phyloP scores from a whole-genome alignment of 2,329 filamentous ascomycete genomes.

The Phoma sp. region DNA sequence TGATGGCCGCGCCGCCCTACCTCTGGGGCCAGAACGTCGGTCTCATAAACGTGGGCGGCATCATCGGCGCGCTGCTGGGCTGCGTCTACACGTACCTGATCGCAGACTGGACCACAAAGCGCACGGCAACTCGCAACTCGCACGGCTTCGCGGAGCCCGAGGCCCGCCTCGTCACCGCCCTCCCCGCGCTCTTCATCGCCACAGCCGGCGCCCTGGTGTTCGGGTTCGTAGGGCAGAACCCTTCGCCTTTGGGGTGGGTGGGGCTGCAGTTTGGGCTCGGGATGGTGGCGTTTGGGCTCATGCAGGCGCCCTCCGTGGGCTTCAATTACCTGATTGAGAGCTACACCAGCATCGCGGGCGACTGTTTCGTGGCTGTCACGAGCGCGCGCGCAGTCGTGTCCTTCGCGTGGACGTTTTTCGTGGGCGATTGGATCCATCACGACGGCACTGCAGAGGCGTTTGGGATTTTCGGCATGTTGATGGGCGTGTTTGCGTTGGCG shows the following conservation, averaged over 20 bases:
- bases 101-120: slow-evolving; percentile 47
- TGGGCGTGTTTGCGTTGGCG: slow-evolving; percentile 55
- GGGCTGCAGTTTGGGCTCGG: slow-evolving; percentile 49
- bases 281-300: slow-evolving; percentile 50
- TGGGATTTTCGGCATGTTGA: slow-evolving; percentile 60
- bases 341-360: slow-evolving; percentile 54
- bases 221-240: slow-evolving; percentile 50
- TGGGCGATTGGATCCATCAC: slow-evolving; percentile 54
- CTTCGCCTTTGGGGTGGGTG: slow-evolving; percentile 45
- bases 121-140: slow-evolving; percentile 42
- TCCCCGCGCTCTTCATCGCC: slow-evolving; percentile 47
- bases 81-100: slow-evolving; percentile 46
- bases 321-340: slow-evolving; percentile 59
- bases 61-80: slow-evolving; percentile 47
- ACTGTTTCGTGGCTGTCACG: slow-evolving; percentile 62
- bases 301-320: slow-evolving; percentile 51
- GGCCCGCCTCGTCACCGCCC: slow-evolving; percentile 46
- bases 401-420: slow-evolving; percentile 63
- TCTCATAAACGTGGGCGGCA: slow-evolving; percentile 47
- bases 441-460: slow-evolving; percentile 57
- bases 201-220: slow-evolving; percentile 48
- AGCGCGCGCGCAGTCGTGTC: slow-evolving; percentile 56
- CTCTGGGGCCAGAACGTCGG: slow-evolving; percentile 50
- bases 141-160: slow-evolving; percentile 51
- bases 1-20: slow-evolving; percentile 49